phyloP scores from a whole-genome alignment of 2,329 filamentous ascomycete species.

The Ceratocystis albifundus region DNA sequence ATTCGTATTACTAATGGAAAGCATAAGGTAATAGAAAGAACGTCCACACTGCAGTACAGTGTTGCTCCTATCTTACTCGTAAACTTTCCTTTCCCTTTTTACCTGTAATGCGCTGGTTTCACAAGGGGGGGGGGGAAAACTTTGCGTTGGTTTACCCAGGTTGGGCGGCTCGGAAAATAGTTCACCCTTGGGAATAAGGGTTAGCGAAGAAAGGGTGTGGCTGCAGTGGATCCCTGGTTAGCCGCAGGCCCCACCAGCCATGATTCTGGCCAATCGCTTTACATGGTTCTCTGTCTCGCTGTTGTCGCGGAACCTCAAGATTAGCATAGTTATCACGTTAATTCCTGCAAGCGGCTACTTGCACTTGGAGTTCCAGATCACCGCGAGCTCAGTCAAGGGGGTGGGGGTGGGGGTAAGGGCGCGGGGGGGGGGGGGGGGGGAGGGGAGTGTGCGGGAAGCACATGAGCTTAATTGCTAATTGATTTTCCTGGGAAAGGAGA shows the following conservation, averaged over 20 bases:
- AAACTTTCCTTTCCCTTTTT: too few relatives aligned
- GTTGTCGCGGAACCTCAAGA: neutral
- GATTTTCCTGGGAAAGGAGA: neutral
- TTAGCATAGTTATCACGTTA: neutral
- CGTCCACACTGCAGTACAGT: neutral
- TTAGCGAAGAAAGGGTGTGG: neutral
- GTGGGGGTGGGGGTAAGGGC: neutral
- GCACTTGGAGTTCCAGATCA: neutral
- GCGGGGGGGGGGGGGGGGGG: neutral
- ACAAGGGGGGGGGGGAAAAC: neutral
- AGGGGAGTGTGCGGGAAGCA: neutral
- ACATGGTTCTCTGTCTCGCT: slow-evolving; percentile 10
- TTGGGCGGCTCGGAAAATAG: neutral
- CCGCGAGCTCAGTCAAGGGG: neutral
- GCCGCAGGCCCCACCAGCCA: neutral
- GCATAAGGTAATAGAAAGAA: neutral
- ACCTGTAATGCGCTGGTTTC: neutral
- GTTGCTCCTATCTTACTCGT: neutral
- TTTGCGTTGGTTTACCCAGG: neutral
- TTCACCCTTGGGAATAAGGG: slow-evolving; percentile 5
- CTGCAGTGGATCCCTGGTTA: neutral
- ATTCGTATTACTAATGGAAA: neutral
- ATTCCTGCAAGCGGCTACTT: neutral
- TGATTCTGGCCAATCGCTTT: slow-evolving; percentile 13
- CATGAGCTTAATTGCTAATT: neutral